Base-by-base conservation (phyloP, 306 rosid genomes). In the Cucumis sativus region DNA sequence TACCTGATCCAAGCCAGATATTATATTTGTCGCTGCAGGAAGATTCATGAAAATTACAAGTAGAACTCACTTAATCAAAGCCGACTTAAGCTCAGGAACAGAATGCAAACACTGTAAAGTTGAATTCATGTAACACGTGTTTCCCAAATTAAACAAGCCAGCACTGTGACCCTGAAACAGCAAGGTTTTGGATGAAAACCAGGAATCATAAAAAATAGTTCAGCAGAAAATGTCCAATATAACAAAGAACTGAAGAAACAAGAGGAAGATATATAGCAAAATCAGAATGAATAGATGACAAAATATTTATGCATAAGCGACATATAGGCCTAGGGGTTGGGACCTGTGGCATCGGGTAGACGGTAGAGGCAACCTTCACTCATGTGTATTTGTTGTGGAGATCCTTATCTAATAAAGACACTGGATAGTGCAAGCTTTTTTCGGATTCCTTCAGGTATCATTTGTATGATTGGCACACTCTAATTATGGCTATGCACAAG, bases 91-190 rank as follows among this genome's bases (percentile, higher is more conserved):
- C 85, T 96, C 99, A 65, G 99, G 99, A 81, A 96, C 99, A 57
- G 91, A 96, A 87, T 96, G 99, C 81, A 96, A 93, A 78, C 99
- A 96, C 82, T 96, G 99, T 68, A 96, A 64, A 60, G 99, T 96
- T 82, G 99, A 96, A 85, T 92, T 96, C 99, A 96, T 96, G 78
- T 96, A 96, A 84, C 99, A 96, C 6, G 99, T 96, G 83, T 96
- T 87, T 79, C 99, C 99, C 96, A 96, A 79, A 81, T 96, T 96
- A 84, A 89, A 96, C 62, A 96, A 88, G 79, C 99, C 99, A 69
- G 99, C 92, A 79, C 89, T 82, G 70, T 96, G 89, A 82, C 99
- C 99, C 99, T 96, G 84, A 72, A 83, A 80, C 62, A 52, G 71
- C 12, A 68, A 20, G 71, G 58, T 17, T 55, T 39, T 76, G 79